A percentile compares a stretch with the other conserved stretches of the same genome.
These are phyloP conservation scores for Nemania sp. DNA, from an alignment of 2,329 filamentous ascomycete genomes.

Conservation along the genomic window DNA sequence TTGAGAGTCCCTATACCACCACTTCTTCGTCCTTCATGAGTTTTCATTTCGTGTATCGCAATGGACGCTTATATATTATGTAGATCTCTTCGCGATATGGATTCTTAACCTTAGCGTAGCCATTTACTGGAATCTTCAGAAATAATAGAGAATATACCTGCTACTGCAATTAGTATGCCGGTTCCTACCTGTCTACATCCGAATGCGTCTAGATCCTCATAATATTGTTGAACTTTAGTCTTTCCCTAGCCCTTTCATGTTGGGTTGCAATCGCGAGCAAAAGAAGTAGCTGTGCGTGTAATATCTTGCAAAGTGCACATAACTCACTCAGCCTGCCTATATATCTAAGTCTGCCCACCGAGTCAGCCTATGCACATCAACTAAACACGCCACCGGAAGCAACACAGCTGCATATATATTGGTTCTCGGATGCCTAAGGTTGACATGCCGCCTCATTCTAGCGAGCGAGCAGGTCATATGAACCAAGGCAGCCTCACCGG, in stretches of 20 bases:
- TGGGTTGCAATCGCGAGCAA: not conserved
- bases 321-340: constrained; percentile 24
- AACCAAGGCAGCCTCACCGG: not conserved
- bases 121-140: no score
- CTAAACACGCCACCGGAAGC: not conserved
- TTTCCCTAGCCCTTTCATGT: not conserved
- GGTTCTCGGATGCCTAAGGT: not conserved
- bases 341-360: constrained; percentile 10
- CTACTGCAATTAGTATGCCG: no score
- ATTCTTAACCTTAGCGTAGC: no score
- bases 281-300: no score
- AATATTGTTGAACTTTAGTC: not conserved
- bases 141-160: no score
- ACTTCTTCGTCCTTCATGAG: no score
- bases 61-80: no score
- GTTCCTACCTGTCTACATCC: not conserved
- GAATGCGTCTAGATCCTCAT: not conserved
- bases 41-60: no score
- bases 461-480: not conserved
- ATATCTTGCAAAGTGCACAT: no score
- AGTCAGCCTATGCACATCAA: constrained; percentile 1
- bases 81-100: no score
- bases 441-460: not conserved
- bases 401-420: not conserved
- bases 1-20: no score